Evolutionary conservation across 768 basidiomycete species (phyloP), one percentile per base, ranked within the genome.

Genomic region (Rhizopogon vulgaris): DNA sequence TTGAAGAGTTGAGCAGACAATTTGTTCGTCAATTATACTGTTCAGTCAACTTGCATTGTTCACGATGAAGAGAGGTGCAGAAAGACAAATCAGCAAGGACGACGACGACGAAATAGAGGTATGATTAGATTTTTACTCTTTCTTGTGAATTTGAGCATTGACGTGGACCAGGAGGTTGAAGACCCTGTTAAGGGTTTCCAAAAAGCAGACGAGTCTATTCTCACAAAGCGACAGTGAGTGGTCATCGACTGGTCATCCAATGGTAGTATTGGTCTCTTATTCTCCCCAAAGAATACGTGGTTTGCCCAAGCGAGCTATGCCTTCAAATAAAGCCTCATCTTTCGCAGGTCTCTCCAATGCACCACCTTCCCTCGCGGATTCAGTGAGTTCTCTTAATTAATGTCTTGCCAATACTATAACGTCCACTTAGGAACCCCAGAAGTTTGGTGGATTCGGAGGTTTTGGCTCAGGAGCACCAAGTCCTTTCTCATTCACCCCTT

Each of bases 1-100:
- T 50, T 56, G 43, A 11, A n/a, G 43, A 43, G 18, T 28, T 30
- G 25, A 27, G 39, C 18, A 15, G 30, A 46, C 30, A 32, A 18
- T 6, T 36, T 36, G 9, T n/a, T 6, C 15, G 6, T 14, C n/a
- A n/a, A 18, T 34, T 12, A 37, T 30, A 27, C 51, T 48, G 39
- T 45, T 48, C 39, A 52, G 51, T 37, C 41, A 27, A 40, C n/a
- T n/a, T n/a, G n/a, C 22, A 27, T 34, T 42, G 36, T 34, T 41
- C 54, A 63, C 43, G 59, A 84, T 89, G 85, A 90, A 90, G 69
- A 79, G 88, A 64, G 78, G 75, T 51, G 88, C 88, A 63, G 88
- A 90, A 48, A 78, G 69, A 54, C 85, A 91, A 59, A 62, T 91
- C 32, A 73, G 76, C 10, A 87, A 81, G 59, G 84, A 83, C 41